Conservation (phyloP, 2,329 filamentous ascomycete species). For the Colletotrichum sidae region DNA sequence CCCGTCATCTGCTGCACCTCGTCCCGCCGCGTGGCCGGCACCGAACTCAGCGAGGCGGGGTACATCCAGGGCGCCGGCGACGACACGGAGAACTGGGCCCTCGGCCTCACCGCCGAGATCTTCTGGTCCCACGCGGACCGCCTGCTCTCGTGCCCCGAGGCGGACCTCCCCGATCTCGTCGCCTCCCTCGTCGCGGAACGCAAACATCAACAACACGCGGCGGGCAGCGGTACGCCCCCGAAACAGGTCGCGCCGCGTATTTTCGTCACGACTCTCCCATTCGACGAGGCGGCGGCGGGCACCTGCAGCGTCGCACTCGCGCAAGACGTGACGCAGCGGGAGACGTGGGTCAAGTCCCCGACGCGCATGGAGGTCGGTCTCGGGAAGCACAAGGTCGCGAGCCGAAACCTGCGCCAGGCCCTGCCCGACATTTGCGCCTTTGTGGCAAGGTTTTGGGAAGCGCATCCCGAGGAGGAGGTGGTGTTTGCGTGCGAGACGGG, state of each 20-base stretch:
- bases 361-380: slow-evolving; percentile 70
- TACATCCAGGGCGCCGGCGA: slow-evolving; percentile 97
- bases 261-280: slow-evolving; percentile 50
- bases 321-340: slow-evolving; percentile 56
- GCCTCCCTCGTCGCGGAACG: slow-evolving; percentile 52
- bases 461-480: slow-evolving; percentile 42
- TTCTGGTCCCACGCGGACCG: slow-evolving; percentile 80
- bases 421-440: slow-evolving; percentile 73
- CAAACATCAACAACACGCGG: slow-evolving; percentile 20
- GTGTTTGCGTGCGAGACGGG: slow-evolving; percentile 81
- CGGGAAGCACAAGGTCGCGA: slow-evolving; percentile 80
- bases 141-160: slow-evolving; percentile 74
- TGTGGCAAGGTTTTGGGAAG: slow-evolving; percentile 43
- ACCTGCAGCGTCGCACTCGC: slow-evolving; percentile 57
- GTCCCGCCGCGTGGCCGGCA: slow-evolving; percentile 76
- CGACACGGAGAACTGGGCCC: slow-evolving; percentile 93
- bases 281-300: slow-evolving; percentile 32
- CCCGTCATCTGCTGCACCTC: slow-evolving; percentile 88
- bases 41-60: slow-evolving; percentile 69
- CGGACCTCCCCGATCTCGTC: slow-evolving; percentile 68
- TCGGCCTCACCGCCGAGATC: slow-evolving; percentile 78
- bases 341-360: slow-evolving; percentile 52
- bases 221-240: slow-evolving; percentile 26
- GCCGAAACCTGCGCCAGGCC: slow-evolving; percentile 81
- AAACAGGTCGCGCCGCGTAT: slow-evolving; percentile 50